Evolutionary conservation across 2,329 filamentous ascomycete genomes (phyloP).

Genomic region (Aureobasidium sp.): DNA sequence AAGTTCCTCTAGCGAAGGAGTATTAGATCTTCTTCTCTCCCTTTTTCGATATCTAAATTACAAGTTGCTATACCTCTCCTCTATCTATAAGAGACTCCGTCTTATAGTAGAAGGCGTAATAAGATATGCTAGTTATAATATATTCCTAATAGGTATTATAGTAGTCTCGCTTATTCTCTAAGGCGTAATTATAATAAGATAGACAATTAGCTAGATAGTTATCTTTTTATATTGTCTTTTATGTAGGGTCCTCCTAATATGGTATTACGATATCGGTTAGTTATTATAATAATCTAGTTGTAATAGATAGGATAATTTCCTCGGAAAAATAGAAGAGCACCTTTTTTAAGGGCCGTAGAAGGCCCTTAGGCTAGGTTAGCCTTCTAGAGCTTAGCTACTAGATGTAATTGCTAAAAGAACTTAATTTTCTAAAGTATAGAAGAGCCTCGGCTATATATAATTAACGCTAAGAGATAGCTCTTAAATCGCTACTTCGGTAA

Average conservation of each 20-base stretch:
- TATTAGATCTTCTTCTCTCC: not conserved
- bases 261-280: too few species aligned
- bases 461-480: too few species aligned
- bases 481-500: too few species aligned
- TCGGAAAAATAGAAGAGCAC: too few species aligned
- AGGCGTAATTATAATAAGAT: not conserved
- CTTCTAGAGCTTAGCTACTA: not conserved
- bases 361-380: not conserved
- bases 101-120: not conserved
- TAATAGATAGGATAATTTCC: too few species aligned
- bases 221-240: not conserved
- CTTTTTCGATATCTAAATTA: not conserved
- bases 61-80: too few species aligned
- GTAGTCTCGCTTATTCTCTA: not conserved
- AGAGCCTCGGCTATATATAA: too few species aligned
- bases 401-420: not conserved
- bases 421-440: too few species aligned
- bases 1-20: not conserved
- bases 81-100: too few species aligned
- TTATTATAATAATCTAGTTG: too few species aligned
- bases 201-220: not conserved
- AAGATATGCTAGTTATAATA: not conserved
- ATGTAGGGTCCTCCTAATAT: not conserved
- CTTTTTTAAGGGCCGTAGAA: not conserved
- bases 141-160: not conserved